Base-by-base conservation (phyloP, 495 filamentous ascomycete genomes). In the Aspergillus steynii region DNA sequence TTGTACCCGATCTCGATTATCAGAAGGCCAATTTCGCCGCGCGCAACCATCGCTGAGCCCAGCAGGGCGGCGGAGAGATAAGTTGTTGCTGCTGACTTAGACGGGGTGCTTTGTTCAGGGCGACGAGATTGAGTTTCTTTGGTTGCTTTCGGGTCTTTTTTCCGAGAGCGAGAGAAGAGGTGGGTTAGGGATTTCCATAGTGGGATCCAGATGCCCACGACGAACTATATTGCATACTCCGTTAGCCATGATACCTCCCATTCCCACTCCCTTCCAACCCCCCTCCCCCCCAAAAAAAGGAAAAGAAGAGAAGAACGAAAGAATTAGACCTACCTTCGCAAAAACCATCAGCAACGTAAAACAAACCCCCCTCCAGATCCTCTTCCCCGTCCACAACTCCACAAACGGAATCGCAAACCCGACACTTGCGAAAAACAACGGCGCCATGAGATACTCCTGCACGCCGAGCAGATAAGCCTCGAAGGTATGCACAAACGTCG, bases 11-110 rank as follows among this genome's bases (percentile, higher is more conserved):
- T 73, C 12, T 89, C 84, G 15, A 88, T 85, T 50, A 93, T 90
- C 27, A 93, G 72, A 48, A 91, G 87, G 0, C 89, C 89, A 42
- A 93, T 92, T 67, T 95, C 90, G 10, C 90, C 90, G 15, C 89
- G 83, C 0, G 90, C 84, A 0, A 88, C 83, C 89, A 93, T 93
- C 0, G 88, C 82, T 29, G 73, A 73, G 4, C 81, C 79, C n/a
- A 90, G 65, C 14, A 87, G 78, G 0, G 75, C 70, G 1, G 83
- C 77, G 20, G 20, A 20, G 20, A 20, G 20, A 20, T 20, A 20
- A 20, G 20, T 20, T 20, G 20, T 20, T 20, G 20, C 20, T 20
- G 20, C 20, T 20, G 20, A 20, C 20, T 20, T 20, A 20, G 20
- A 20, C 20, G 20, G 20, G 20, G 20, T 20, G 20, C 20, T 20